Percentiles rank a stretch among this genome's conserved stretches.
These are phyloP conservation scores for Grigorovia yakushimaensis DNA, from an alignment of 805 yeast genomes.

Conservation along the genomic window DNA sequence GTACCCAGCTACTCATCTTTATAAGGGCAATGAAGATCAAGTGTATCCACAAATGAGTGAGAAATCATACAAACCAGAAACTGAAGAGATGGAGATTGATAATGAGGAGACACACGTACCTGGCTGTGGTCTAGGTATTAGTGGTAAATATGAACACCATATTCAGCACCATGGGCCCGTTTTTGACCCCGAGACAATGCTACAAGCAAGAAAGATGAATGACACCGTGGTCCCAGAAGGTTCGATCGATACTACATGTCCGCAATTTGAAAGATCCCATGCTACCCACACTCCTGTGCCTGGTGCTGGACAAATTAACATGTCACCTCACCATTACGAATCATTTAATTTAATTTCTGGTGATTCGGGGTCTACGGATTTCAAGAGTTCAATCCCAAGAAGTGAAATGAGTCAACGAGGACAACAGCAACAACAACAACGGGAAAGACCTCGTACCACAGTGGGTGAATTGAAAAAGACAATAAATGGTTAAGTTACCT, in stretches of 20 bases:
- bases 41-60: slow-evolving; percentile 4
- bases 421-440: background rate
- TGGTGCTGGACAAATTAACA: slow-evolving; percentile 9
- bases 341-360: slow-evolving; percentile 7
- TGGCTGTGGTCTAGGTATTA: slow-evolving; percentile 9
- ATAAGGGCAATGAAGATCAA: background rate
- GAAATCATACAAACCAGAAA: slow-evolving; percentile 5
- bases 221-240: slow-evolving; percentile 5
- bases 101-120: slow-evolving; percentile 5
- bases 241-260: slow-evolving; percentile 6
- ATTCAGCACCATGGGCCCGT: background rate
- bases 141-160: background rate
- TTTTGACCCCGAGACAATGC: slow-evolving; percentile 5
- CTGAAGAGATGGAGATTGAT: slow-evolving; percentile 3
- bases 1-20: slow-evolving; percentile 8
- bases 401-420: background rate
- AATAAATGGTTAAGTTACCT: background rate
- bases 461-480: slow-evolving; percentile 1
- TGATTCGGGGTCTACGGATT: background rate
- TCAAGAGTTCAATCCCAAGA: slow-evolving; percentile 1
- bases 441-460: background rate
- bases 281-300: slow-evolving; percentile 9
- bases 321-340: slow-evolving; percentile 2
- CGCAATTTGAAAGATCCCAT: slow-evolving; percentile 5
- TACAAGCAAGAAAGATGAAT: slow-evolving; percentile 10